Conservation (phyloP, 2,329 filamentous ascomycete genomes). For the Fusarium oligoseptatum region DNA sequence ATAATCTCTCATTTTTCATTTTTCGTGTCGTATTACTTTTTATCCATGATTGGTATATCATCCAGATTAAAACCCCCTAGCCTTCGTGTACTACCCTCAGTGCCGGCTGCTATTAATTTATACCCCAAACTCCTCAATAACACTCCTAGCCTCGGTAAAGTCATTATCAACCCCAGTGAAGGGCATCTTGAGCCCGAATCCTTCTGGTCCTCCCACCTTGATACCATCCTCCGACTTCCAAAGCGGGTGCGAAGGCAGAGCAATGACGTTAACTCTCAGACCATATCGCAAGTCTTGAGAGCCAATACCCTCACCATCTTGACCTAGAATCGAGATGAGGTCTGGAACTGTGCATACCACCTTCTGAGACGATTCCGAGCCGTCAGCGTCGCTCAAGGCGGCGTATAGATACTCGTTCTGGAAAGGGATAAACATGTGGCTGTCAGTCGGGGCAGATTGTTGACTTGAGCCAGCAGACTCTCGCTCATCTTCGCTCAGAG, state of each 20-base stretch:
- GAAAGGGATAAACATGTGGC: conserved; percentile 56
- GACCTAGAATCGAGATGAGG: conserved; percentile 54
- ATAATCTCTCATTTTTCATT: not conserved
- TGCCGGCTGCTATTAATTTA: conserved; percentile 9
- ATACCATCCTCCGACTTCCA: conserved; percentile 59
- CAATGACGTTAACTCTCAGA: conserved; percentile 63
- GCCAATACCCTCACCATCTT: conserved; percentile 63
- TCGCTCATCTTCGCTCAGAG: conserved; percentile 49
- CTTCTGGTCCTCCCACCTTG: conserved; percentile 52
- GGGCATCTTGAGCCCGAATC: conserved; percentile 50
- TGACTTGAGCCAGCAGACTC: conserved; percentile 34
- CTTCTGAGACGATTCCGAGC: conserved; percentile 47
- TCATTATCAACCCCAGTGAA: conserved; percentile 47
- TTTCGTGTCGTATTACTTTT: not conserved
- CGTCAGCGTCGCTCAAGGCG: conserved; percentile 49
- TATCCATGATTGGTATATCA: not conserved
- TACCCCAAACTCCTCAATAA: conserved; percentile 63
- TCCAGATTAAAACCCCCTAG: too few species aligned
- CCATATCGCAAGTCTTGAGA: conserved; percentile 66
- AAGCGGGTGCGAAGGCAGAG: conserved; percentile 61
- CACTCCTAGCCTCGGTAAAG: conserved; percentile 62
- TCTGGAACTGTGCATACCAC: conserved; percentile 54
- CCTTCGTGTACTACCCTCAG: not conserved
- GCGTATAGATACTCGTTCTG: conserved; percentile 59
- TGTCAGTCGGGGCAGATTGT: conserved; percentile 35